These are phyloP conservation scores for Trypanosoma melophagium DNA, from an alignment of 208 protist species.

Conservation along the genomic window DNA sequence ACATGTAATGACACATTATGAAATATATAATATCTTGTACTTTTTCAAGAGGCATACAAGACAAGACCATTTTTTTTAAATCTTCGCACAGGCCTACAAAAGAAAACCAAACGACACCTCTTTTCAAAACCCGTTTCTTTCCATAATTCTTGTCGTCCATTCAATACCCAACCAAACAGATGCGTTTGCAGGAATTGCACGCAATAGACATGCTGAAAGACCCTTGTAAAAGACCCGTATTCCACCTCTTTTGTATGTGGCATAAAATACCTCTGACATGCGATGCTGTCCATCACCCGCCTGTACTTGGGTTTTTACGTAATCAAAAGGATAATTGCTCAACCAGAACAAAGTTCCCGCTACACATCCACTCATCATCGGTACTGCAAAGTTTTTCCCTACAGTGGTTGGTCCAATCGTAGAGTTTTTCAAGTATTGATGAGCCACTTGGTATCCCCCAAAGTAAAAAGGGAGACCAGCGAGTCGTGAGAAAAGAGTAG, in stretches of 20 bases:
- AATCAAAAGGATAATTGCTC: slow-evolving; percentile 77
- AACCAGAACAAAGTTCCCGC: slow-evolving; percentile 65
- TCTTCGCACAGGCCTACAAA: no score
- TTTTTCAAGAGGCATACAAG: no score
- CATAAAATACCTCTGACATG: slow-evolving; percentile 36
- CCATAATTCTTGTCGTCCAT: slow-evolving; percentile 46
- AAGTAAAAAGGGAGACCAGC: slow-evolving; percentile 81
- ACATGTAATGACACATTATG: no score
- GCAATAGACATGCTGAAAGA: slow-evolving; percentile 59
- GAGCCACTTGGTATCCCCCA: slow-evolving; percentile 43
- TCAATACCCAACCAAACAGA: slow-evolving; percentile 72
- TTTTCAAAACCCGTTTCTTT: slow-evolving; percentile 38
- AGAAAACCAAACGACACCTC: no score
- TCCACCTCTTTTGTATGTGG: slow-evolving; percentile 39
- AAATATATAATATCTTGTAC: no score
- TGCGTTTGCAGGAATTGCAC: slow-evolving; percentile 65
- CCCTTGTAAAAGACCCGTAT: slow-evolving; percentile 63
- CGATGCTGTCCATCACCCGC: slow-evolving; percentile 32
- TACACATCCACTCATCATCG: slow-evolving; percentile 53
- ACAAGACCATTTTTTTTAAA: no score
- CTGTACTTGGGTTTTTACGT: slow-evolving; percentile 68
- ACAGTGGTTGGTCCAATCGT: slow-evolving; percentile 15
- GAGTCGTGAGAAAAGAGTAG: slow-evolving; percentile 51
- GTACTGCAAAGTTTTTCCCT: slow-evolving; percentile 44
- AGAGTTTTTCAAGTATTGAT: slow-evolving; percentile 15